Evolutionary conservation across 176 grass and related monocot genomes (phyloP).

Genomic region (Bromus sterilis): DNA sequence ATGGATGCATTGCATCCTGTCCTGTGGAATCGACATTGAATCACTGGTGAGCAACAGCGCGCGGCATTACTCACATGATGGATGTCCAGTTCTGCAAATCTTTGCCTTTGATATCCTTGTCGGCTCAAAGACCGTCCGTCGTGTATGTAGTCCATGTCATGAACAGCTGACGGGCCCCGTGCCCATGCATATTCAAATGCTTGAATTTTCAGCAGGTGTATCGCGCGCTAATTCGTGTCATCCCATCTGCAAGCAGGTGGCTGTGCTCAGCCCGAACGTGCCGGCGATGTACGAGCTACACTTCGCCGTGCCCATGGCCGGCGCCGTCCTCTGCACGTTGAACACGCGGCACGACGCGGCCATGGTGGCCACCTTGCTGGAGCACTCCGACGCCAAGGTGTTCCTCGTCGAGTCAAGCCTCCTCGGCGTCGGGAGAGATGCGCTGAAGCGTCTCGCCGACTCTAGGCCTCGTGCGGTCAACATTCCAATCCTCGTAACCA

Average conservation of each 20-base stretch:
- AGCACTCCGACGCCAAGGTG: conserved; percentile 48
- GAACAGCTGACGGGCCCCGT: background rate
- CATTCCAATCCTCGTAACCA: conserved; percentile 11
- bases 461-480: background rate
- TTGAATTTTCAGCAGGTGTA: background rate
- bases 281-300: conserved; percentile 55
- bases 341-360: conserved; percentile 30
- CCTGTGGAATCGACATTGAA: no score
- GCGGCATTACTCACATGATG: background rate
- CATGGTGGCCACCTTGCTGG: conserved; percentile 26
- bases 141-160: background rate
- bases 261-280: conserved; percentile 34
- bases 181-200: background rate
- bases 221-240: no score
- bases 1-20: no score
- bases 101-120: background rate
- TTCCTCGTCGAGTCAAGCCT: conserved; percentile 40
- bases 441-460: background rate
- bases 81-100: background rate
- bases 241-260: conserved; percentile 24
- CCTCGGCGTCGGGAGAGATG: conserved; percentile 18
- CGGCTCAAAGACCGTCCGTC: background rate
- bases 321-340: conserved; percentile 41
- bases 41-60: background rate
- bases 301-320: conserved; percentile 50